Evolutionary conservation across 176 grass and related monocot genomes (phyloP).

Genomic region (Zizania latifolia): DNA sequence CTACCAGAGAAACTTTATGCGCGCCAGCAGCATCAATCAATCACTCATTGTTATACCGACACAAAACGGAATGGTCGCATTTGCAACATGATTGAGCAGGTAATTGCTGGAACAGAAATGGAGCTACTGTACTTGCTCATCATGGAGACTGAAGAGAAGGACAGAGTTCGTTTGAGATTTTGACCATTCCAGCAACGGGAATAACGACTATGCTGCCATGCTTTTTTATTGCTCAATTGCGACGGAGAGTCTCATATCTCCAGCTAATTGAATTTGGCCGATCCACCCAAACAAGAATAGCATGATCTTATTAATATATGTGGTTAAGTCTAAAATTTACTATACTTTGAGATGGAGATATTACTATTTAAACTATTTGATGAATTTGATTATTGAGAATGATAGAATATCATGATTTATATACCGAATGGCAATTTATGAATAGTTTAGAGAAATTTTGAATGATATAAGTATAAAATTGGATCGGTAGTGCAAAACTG

Average conservation of each 20-base stretch:
- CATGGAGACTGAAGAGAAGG: background rate
- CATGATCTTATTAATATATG: too few species aligned
- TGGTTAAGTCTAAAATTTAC: slow-evolving; percentile 14
- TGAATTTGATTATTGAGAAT: too few species aligned
- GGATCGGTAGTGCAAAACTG: too few species aligned
- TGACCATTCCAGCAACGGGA: background rate
- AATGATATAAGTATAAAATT: too few species aligned
- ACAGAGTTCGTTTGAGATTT: background rate
- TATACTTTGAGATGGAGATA: too few species aligned
- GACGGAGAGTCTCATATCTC: background rate
- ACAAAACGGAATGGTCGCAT: background rate
- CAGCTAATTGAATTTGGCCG: background rate
- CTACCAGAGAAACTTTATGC: background rate
- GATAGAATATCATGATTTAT: too few species aligned
- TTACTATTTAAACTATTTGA: too few species aligned
- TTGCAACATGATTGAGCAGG: background rate
- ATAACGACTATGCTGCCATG: background rate
- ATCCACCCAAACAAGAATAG: too few species aligned
- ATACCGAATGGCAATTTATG: too few species aligned
- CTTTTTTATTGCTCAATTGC: background rate
- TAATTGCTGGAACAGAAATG: background rate
- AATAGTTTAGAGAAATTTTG: too few species aligned
- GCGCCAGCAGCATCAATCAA: background rate
- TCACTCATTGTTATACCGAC: slow-evolving; percentile 5
- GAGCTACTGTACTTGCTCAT: background rate